Evolutionary conservation across 441 rosid species (phyloP).

Genomic region (Macaranga tanarius): DNA sequence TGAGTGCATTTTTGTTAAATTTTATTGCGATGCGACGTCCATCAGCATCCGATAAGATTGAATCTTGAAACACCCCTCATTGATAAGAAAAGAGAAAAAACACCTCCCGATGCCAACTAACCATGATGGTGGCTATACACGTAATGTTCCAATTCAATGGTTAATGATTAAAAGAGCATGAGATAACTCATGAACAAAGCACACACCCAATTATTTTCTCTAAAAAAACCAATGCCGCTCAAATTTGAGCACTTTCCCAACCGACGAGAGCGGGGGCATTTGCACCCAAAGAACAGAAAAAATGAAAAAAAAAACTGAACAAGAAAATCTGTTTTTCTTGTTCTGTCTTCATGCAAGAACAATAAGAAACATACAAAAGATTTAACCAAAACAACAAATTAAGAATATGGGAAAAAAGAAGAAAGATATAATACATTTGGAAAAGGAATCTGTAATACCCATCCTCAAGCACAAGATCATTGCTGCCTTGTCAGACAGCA

Average conservation of each 20-base stretch:
- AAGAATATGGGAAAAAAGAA: conserved; percentile 29
- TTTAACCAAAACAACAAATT: not conserved
- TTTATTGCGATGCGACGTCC: too few relatives aligned
- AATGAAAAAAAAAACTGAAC: not conserved
- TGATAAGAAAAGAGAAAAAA: too few relatives aligned
- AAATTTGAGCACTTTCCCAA: conserved; percentile 13
- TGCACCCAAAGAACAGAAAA: not conserved
- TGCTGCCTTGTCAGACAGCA: conserved; percentile 49
- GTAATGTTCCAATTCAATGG: not conserved
- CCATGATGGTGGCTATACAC: too few relatives aligned
- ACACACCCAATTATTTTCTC: not conserved
- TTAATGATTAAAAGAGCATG: not conserved
- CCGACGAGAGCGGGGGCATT: conserved; percentile 15
- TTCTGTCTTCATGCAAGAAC: not conserved
- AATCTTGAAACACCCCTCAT: too few relatives aligned
- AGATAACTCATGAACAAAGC: not conserved
- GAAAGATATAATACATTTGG: conserved; percentile 61
- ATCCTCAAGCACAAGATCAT: conserved; percentile 70
- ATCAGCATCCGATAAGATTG: too few relatives aligned
- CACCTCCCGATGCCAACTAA: too few relatives aligned
- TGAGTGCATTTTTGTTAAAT: too few relatives aligned
- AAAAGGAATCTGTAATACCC: conserved; percentile 78
- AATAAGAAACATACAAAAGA: not conserved
- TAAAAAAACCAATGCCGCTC: not conserved
- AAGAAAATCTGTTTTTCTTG: not conserved